A percentile compares a stretch with the other conserved stretches of the same genome.
Evolutionary conservation across 495 filamentous ascomycete genomes (phyloP).

Genomic region (Tricharina praecox): DNA sequence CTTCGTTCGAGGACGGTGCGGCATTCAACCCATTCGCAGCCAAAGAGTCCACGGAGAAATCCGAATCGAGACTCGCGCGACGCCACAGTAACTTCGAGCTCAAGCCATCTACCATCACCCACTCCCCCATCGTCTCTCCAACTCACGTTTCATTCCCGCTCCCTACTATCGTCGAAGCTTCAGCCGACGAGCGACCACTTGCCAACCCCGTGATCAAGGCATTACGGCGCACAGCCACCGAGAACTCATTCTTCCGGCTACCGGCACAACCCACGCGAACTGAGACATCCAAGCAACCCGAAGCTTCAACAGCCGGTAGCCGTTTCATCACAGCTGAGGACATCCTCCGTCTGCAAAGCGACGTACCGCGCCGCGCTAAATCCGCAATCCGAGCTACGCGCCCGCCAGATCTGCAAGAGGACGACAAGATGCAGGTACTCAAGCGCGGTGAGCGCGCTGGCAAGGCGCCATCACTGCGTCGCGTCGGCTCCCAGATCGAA

Average conservation of each 20-base stretch:
- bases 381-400: background rate
- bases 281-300: background rate
- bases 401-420: constrained; percentile 1
- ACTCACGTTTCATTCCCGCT: background rate
- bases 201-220: background rate
- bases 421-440: constrained; percentile 20
- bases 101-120: background rate
- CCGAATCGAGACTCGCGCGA: background rate
- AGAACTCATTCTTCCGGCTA: background rate
- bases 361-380: background rate
- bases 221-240: background rate
- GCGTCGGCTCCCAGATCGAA: constrained; percentile 19
- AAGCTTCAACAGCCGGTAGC: constrained; percentile 1
- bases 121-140: constrained; percentile 2
- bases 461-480: constrained; percentile 15
- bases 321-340: constrained; percentile 24
- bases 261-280: background rate
- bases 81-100: constrained; percentile 1
- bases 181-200: constrained; percentile 3
- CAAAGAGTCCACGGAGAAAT: background rate
- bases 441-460: constrained; percentile 22
- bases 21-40: background rate
- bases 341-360: constrained; percentile 13
- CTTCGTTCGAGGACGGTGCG: too few relatives aligned
- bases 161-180: too few relatives aligned